Conservation (phyloP, 495 filamentous ascomycete species). For the Tuber aestivum region DNA sequence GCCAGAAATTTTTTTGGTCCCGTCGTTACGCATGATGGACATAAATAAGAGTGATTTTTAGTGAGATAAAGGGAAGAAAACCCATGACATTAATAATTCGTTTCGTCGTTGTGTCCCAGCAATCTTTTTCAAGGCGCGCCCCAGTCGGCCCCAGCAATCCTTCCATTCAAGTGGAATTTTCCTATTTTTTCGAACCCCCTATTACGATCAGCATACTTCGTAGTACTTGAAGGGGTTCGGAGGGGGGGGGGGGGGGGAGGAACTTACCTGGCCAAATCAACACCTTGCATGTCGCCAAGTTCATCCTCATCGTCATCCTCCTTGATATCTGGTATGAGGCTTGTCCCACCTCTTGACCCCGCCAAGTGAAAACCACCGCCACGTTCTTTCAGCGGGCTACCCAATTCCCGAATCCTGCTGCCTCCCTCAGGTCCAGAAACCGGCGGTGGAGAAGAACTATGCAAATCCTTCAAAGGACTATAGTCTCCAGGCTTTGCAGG, state of each 20-base stretch:
- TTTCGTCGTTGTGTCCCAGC: constrained; percentile 10
- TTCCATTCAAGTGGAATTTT: constrained; percentile 41
- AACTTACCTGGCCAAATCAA: constrained; percentile 62
- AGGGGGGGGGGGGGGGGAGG: background rate
- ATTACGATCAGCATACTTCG: background rate
- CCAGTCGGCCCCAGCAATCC: constrained; percentile 36
- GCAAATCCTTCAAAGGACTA: constrained; percentile 55
- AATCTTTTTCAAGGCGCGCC: constrained; percentile 23
- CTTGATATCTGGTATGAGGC: constrained; percentile 33
- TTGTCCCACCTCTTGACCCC: constrained; percentile 33
- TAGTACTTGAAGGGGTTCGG: background rate
- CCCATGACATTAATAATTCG: constrained; percentile 10
- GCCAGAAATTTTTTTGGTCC: background rate
- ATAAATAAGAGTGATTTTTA: background rate
- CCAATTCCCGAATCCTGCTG: constrained; percentile 48
- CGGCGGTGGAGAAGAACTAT: constrained; percentile 51
- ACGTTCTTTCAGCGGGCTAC: constrained; percentile 39
- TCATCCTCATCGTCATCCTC: constrained; percentile 45
- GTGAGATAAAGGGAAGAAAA: constrained; percentile 5
- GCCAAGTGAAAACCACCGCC: constrained; percentile 30
- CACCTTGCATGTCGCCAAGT: constrained; percentile 55
- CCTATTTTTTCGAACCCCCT: constrained; percentile 42
- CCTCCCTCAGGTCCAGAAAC: constrained; percentile 52
- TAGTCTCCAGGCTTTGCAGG: constrained; percentile 60
- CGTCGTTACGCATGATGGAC: background rate